Percentiles rank a stretch among this genome's conserved stretches.
Conservation (phyloP, 108 stramenopile species). For the Cyclotella choctawhatcheeana region DNA sequence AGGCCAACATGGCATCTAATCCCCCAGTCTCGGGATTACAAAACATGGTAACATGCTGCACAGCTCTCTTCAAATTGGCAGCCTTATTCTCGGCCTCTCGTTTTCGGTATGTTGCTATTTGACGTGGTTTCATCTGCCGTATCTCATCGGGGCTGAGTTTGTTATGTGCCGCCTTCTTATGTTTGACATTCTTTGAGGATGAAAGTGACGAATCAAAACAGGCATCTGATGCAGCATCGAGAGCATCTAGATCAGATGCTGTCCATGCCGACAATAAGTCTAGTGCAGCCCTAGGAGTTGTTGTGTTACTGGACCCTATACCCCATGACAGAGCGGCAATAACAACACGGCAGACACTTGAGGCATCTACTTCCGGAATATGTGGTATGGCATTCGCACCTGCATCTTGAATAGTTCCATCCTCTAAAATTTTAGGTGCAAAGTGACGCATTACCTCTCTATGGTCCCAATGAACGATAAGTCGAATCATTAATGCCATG, state of each 20-base stretch:
- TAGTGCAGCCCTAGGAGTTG: conserved; percentile 67
- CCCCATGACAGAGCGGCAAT: conserved; percentile 52
- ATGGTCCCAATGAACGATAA: conserved; percentile 77
- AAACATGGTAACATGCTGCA: conserved; percentile 56
- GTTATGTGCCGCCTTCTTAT: conserved; percentile 20
- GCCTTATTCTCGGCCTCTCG: conserved; percentile 51
- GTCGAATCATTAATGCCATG: conserved; percentile 67
- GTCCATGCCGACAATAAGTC: conserved; percentile 81
- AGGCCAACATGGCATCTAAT: conserved; percentile 60
- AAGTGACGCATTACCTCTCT: conserved; percentile 41
- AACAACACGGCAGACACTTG: conserved; percentile 45
- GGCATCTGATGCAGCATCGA: conserved; percentile 62
- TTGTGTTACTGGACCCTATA: neutral
- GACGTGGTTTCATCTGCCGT: conserved; percentile 66
- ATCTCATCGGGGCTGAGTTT: conserved; percentile 52
- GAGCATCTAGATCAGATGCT: conserved; percentile 64
- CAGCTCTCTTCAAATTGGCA: conserved; percentile 61
- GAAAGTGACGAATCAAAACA: conserved; percentile 37
- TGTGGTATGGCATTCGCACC: conserved; percentile 4
- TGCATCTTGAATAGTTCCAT: conserved; percentile 38
- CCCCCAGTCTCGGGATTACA: conserved; percentile 53
- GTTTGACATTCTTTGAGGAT: conserved; percentile 20
- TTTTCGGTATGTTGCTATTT: conserved; percentile 71
- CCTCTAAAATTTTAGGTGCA: conserved; percentile 42
- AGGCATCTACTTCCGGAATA: conserved; percentile 46